Base-by-base conservation (phyloP, 305 asterid genomes). In the Fraxinus velutina region DNA sequence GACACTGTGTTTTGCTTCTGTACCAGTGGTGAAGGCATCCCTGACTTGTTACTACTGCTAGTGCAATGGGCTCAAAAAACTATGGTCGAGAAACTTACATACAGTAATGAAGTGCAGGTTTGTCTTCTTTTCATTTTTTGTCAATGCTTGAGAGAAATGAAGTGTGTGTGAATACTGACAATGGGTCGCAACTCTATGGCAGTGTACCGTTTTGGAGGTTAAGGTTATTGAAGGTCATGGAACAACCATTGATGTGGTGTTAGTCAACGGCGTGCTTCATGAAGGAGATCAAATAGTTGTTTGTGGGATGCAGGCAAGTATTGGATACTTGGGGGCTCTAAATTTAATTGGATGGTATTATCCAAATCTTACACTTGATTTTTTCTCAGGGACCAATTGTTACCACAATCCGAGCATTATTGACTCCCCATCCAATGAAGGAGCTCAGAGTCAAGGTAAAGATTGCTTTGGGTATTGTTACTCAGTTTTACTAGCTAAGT, bases 401-500 rank as follows among this genome's bases (percentile, higher is more conserved):
- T 76, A 86, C 99, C 84, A 79, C 90, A 32, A 96, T 96, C 81
- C 93, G 98, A 89, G 98, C 99, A 6, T 85, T 96, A 84, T 82
- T 96, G 79, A 96, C 99, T 5, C 98, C 99, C 82, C 99, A 96
- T 87, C 99, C 99, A 15, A 94, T 96, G 99, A 94, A 92, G 92
- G 99, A 96, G 90, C 98, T 96, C 78, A 91, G 98, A 70, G 98
- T 96, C 80, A 96, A 96, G 99, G 98, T 94, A 82, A 86, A 75
- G 74, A 17, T 42, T 74, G 64, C 39, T 60, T 10, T 62, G 33
- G 47, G 75, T 71, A 70, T 30, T 70, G 75, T 70, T 70, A 30
- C 75, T 29, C 12, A 30, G 39, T 15, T 70, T 29, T 70, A 17
- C 17, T 4, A 30, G 39, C 75, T 0, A 24, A 24, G 39, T 13